These are phyloP conservation scores for Erysiphe pulchra DNA, from an alignment of 2,329 filamentous ascomycete species.

Conservation along the genomic window DNA sequence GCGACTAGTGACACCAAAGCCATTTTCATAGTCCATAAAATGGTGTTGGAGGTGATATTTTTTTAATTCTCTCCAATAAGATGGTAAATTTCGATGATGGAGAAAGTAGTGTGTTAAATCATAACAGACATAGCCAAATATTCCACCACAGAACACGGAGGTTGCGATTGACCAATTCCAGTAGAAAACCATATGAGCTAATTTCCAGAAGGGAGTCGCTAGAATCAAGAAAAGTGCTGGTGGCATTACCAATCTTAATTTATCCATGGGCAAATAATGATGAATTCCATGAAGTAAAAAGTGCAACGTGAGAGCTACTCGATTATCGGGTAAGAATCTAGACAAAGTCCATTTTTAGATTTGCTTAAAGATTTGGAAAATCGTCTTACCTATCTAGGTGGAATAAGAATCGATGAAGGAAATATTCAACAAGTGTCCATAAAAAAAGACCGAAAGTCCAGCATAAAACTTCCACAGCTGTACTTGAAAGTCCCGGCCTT, in stretches of 20 bases:
- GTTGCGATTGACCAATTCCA: slow-evolving; percentile 66
- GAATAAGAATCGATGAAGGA: slow-evolving; percentile 73
- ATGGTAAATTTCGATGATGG: slow-evolving; percentile 75
- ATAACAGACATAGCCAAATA: slow-evolving; percentile 92
- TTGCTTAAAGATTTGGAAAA: not conserved
- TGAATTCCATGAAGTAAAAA: slow-evolving; percentile 93
- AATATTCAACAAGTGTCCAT: slow-evolving; percentile 81
- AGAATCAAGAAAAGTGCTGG: slow-evolving; percentile 65
- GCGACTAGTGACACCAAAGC: slow-evolving; percentile 83
- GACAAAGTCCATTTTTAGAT: slow-evolving; percentile 8
- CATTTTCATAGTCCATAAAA: slow-evolving; percentile 93
- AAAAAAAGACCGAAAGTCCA: slow-evolving; percentile 46
- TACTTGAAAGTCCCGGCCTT: slow-evolving; percentile 28
- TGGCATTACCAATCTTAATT: slow-evolving; percentile 89
- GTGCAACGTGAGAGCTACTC: slow-evolving; percentile 61
- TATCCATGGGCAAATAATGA: slow-evolving; percentile 98
- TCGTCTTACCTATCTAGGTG: slow-evolving; percentile 63
- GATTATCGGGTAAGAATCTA: slow-evolving; percentile 75
- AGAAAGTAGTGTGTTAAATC: slow-evolving; percentile 97
- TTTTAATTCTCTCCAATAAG: slow-evolving; percentile 79
- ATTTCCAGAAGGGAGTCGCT: slow-evolving; percentile 73
- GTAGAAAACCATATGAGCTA: slow-evolving; percentile 60
- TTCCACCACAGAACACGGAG: slow-evolving; percentile 62
- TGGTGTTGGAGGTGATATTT: slow-evolving; percentile 95
- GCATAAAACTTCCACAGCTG: slow-evolving; percentile 26